Percentiles rank a stretch among this genome's conserved stretches.
phyloP scores from a whole-genome alignment of 108 stramenopile genomes.

The Pseudonitzschia delicatissima region DNA sequence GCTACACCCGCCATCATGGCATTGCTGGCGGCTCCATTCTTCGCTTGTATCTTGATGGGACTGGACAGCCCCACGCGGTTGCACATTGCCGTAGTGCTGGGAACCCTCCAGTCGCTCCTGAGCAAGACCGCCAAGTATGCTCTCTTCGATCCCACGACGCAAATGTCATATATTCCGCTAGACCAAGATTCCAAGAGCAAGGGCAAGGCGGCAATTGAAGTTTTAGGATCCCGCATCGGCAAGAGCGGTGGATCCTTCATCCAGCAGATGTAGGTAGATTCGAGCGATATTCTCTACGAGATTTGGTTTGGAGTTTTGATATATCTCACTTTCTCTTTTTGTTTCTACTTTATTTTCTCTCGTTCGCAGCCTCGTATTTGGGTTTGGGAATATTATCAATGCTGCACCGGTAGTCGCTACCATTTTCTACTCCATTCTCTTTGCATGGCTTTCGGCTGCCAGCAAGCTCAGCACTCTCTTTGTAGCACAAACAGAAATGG shows the following conservation, averaged over 20 bases:
- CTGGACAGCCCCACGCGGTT: constrained; percentile 68
- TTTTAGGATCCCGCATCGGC: constrained; percentile 90
- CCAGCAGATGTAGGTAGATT: constrained; percentile 57
- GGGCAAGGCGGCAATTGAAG: constrained; percentile 96
- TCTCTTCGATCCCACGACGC: constrained; percentile 81
- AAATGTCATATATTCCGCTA: constrained; percentile 96
- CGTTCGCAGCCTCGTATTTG: constrained; percentile 62
- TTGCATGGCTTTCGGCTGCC: constrained; percentile 78
- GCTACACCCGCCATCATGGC: constrained; percentile 92
- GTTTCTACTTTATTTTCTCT: neutral
- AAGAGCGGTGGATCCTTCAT: constrained; percentile 94
- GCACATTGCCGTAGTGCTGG: constrained; percentile 75
- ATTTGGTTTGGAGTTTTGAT: neutral
- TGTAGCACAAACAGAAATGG: constrained; percentile 30
- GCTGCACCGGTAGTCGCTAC: constrained; percentile 82
- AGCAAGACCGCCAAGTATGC: constrained; percentile 94
- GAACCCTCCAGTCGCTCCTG: constrained; percentile 85
- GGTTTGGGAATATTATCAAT: constrained; percentile 89
- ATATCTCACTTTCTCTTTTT: neutral
- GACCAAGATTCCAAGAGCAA: constrained; percentile 95
- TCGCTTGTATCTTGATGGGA: constrained; percentile 79
- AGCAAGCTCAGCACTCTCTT: constrained; percentile 69
- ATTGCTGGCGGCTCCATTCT: constrained; percentile 83
- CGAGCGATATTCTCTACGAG: neutral
- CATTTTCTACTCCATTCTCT: constrained; percentile 81